Percentiles rank a stretch among this genome's conserved stretches.
These are phyloP conservation scores for Sclerotiophoma versabilis DNA, from an alignment of 2,329 filamentous ascomycete genomes.

Conservation along the genomic window DNA sequence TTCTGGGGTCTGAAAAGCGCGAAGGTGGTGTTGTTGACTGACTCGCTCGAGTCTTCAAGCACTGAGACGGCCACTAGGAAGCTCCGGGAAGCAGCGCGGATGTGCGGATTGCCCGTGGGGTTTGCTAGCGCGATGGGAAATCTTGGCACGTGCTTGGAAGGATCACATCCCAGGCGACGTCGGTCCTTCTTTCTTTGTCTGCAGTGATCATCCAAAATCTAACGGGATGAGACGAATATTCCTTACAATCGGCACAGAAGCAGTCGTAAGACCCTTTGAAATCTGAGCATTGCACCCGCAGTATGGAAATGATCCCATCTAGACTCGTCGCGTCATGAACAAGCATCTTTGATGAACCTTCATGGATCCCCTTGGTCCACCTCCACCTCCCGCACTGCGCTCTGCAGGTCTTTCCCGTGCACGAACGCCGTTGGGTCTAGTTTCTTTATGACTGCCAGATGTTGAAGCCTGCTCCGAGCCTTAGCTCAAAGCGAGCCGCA, in stretches of 20 bases:
- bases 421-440: slow-evolving; percentile 16
- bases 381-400: slow-evolving; percentile 13
- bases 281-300: background rate
- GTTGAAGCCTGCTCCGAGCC: slow-evolving; percentile 1
- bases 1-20: background rate
- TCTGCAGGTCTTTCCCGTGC: slow-evolving; percentile 6
- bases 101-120: slow-evolving; percentile 15
- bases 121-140: background rate
- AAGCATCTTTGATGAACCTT: background rate
- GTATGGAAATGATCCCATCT: background rate
- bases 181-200: slow-evolving; percentile 3
- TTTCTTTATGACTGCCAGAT: background rate
- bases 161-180: background rate
- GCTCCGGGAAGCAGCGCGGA: background rate
- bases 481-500: slow-evolving; percentile 7
- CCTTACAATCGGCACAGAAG: background rate
- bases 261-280: background rate
- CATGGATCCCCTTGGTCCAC: background rate
- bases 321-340: background rate
- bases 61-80: background rate
- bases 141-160: slow-evolving; percentile 4
- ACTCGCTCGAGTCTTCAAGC: background rate
- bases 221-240: background rate
- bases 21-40: background rate
- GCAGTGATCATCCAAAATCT: background rate